Evolutionary conservation across 2,329 filamentous ascomycete genomes (phyloP).

Genomic region (Claviceps sp.): DNA sequence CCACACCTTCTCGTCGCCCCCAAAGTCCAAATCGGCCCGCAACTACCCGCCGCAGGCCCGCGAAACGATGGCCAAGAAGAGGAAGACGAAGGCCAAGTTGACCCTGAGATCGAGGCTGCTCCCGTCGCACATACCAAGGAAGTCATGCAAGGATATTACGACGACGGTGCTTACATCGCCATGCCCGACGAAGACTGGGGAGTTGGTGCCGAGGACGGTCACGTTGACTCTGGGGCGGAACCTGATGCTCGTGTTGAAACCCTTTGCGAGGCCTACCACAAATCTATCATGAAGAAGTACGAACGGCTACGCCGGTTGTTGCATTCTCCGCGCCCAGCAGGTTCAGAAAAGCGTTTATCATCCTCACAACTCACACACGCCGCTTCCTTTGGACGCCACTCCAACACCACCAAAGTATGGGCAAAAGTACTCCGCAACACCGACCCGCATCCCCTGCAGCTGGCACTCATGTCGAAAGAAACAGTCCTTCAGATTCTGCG

Average conservation of each 20-base stretch:
- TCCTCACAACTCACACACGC: slow-evolving; percentile 42
- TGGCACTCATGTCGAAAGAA: slow-evolving; percentile 52
- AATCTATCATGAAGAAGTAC: slow-evolving; percentile 52
- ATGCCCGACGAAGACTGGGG: slow-evolving; percentile 29
- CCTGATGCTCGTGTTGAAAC: slow-evolving; percentile 16
- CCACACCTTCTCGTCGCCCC: slow-evolving; percentile 58
- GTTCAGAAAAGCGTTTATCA: slow-evolving; percentile 39
- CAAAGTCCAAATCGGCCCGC: slow-evolving; percentile 37
- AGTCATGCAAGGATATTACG: slow-evolving; percentile 52
- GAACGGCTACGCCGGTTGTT: slow-evolving; percentile 48
- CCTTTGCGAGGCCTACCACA: slow-evolving; percentile 54
- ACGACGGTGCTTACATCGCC: slow-evolving; percentile 68
- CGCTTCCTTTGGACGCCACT: slow-evolving; percentile 36
- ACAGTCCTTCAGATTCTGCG: slow-evolving; percentile 53
- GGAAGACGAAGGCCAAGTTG: slow-evolving; percentile 16
- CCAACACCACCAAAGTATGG: slow-evolving; percentile 38
- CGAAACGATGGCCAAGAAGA: slow-evolving; percentile 17
- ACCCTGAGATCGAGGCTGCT: slow-evolving; percentile 17
- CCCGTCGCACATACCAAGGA: slow-evolving; percentile 33
- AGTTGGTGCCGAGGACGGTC: slow-evolving; percentile 12
- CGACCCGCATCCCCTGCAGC: slow-evolving; percentile 44
- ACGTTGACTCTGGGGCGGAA: slow-evolving; percentile 13
- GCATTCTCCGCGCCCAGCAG: slow-evolving; percentile 37
- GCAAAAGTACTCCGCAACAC: slow-evolving; percentile 34
- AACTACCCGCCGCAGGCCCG: slow-evolving; percentile 26